Conservation (phyloP, 495 filamentous ascomycete species). For the Margaritispora aquatica region DNA sequence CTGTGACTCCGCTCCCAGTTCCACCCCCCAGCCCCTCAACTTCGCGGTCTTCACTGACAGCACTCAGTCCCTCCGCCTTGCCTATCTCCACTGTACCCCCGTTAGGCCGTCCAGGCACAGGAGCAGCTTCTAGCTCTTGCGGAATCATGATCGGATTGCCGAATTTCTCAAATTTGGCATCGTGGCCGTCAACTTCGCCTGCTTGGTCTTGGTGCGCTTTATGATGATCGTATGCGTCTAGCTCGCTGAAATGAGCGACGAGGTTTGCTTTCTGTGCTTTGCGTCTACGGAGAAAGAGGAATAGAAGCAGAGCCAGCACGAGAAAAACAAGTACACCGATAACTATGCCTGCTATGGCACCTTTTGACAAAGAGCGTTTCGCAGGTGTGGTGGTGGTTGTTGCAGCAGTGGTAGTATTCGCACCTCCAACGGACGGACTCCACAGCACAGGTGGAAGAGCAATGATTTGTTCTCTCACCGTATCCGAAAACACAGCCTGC, state of each 20-base stretch:
- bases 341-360: slow-evolving; percentile 33
- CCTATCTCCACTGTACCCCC: slow-evolving; percentile 9
- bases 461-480: slow-evolving; percentile 1
- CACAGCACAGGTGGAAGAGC: slow-evolving; percentile 12
- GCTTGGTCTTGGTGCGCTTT: slow-evolving; percentile 2
- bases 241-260: neutral
- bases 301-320: slow-evolving; percentile 17
- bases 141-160: slow-evolving; percentile 19
- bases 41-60: neutral
- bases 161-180: slow-evolving; percentile 14
- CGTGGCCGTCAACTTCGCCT: slow-evolving; percentile 9
- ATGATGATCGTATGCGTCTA: neutral
- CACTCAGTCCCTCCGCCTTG: slow-evolving; percentile 1
- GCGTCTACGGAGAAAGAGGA: slow-evolving; percentile 8
- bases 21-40: too few species aligned
- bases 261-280: neutral
- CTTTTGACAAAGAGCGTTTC: slow-evolving; percentile 18
- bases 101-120: neutral
- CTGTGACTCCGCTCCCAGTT: too few species aligned
- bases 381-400: neutral
- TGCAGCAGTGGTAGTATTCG: neutral
- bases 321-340: slow-evolving; percentile 22
- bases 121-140: slow-evolving; percentile 12
- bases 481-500: slow-evolving; percentile 31
- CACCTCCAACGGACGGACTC: slow-evolving; percentile 7